Conservation (phyloP, 164 flowering plant genomes). For the Dillenia suffruticosa region DNA sequence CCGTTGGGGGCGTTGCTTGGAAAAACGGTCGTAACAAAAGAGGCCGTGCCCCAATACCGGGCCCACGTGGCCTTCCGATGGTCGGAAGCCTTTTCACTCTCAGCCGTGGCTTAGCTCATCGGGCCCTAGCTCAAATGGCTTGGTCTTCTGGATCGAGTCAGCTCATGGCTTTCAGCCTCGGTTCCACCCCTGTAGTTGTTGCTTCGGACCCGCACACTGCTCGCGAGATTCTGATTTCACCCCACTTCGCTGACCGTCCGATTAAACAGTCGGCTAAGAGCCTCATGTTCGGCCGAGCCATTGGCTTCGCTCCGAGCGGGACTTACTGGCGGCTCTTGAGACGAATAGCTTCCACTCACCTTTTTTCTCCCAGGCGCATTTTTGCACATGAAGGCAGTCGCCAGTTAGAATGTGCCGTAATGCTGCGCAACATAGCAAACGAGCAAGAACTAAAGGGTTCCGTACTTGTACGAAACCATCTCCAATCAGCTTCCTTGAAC, state of each 20-base stretch:
- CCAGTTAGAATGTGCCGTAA: constrained; percentile 28
- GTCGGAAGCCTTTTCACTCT: constrained; percentile 47
- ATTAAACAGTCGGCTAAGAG: constrained; percentile 58
- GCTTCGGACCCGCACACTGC: constrained; percentile 54
- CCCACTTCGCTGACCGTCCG: constrained; percentile 71
- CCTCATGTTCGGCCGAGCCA: constrained; percentile 72
- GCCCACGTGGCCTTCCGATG: constrained; percentile 59
- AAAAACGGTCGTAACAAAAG: constrained; percentile 38
- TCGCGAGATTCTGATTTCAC: constrained; percentile 49
- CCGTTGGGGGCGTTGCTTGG: constrained; percentile 68
- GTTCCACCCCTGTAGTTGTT: constrained; percentile 55
- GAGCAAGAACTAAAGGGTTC: constrained; percentile 29
- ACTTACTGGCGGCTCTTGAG: constrained; percentile 69
- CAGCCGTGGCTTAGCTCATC: constrained; percentile 55
- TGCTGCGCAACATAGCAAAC: constrained; percentile 29
- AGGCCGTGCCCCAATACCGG: constrained; percentile 46
- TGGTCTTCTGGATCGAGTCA: constrained; percentile 14
- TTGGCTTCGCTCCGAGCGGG: constrained; percentile 78
- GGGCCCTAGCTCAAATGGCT: constrained; percentile 46
- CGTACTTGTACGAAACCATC: constrained; percentile 36
- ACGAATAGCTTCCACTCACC: constrained; percentile 55
- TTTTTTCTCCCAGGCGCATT: constrained; percentile 52
- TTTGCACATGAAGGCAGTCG: constrained; percentile 43
- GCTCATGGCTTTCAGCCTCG: constrained; percentile 76
- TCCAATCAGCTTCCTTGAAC: constrained; percentile 55